These are phyloP conservation scores for Zoysia matrella DNA, from an alignment of 202 grass and related monocot species.

Conservation along the genomic window DNA sequence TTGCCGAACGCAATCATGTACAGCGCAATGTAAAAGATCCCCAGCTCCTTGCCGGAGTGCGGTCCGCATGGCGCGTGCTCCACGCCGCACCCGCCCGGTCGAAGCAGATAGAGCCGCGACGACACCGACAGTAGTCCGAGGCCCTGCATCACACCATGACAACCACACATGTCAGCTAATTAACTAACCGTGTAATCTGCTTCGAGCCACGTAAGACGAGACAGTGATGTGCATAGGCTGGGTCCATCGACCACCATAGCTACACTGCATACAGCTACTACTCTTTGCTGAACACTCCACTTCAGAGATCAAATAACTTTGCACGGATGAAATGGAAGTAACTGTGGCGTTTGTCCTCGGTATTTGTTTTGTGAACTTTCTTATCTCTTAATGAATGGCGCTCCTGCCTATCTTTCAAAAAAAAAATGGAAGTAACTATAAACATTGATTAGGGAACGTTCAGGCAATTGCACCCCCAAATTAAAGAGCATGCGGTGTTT, in stretches of 20 bases:
- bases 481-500: too few species aligned
- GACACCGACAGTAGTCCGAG: too few species aligned
- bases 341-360: too few species aligned
- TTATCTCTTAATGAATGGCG: too few species aligned
- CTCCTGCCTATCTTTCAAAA: too few species aligned
- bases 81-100: conserved; percentile 67
- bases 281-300: conserved; percentile 8
- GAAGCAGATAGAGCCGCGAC: conserved; percentile 69
- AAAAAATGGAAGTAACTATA: too few species aligned
- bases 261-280: too few species aligned
- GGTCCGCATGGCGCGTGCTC: conserved; percentile 55
- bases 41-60: conserved; percentile 61
- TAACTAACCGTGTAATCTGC: conserved; percentile 9
- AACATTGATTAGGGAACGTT: background rate
- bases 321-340: conserved; percentile 13
- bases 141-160: conserved; percentile 59
- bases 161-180: background rate
- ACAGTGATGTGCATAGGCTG: background rate
- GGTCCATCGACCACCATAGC: background rate
- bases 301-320: background rate
- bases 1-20: conserved; percentile 97
- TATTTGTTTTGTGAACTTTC: too few species aligned
- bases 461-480: background rate
- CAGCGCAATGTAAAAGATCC: conserved; percentile 82
- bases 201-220: background rate